phyloP scores from a whole-genome alignment of 306 rosid genomes.

The Benincasa hispida region DNA sequence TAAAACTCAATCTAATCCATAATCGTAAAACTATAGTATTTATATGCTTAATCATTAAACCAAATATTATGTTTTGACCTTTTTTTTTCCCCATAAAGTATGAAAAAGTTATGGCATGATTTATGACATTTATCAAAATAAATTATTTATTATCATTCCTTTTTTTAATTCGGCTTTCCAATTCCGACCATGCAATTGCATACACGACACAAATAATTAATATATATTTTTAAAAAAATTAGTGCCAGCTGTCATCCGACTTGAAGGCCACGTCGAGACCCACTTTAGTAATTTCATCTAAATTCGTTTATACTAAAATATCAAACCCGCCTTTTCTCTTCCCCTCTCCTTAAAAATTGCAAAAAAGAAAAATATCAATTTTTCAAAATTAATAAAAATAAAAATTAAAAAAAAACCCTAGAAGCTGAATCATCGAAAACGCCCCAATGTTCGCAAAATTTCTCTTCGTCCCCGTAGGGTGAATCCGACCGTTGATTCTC shows the following conservation, averaged over 20 bases:
- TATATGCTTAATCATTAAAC: too few relatives aligned
- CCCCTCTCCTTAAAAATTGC: background rate
- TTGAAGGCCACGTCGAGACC: background rate
- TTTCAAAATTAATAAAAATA: background rate
- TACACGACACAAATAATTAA: background rate
- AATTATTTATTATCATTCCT: too few relatives aligned
- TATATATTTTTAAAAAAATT: background rate
- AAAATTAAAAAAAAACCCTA: background rate
- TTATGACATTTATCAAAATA: too few relatives aligned
- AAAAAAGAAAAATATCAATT: background rate
- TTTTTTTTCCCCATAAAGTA: too few relatives aligned
- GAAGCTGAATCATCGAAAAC: background rate
- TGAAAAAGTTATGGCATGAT: too few relatives aligned
- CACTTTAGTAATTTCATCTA: background rate
- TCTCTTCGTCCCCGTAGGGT: background rate
- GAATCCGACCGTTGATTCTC: conserved; percentile 21
- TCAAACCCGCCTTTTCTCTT: background rate
- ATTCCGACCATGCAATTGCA: background rate
- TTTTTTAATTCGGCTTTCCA: background rate
- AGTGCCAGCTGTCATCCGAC: background rate
- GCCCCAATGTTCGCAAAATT: background rate
- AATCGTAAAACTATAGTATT: too few relatives aligned
- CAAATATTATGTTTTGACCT: too few relatives aligned
- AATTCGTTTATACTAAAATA: background rate
- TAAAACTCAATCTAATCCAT: too few relatives aligned